Base-by-base conservation (phyloP, 2,329 filamentous ascomycete species). In the Sporothrix pseudoabietina region DNA sequence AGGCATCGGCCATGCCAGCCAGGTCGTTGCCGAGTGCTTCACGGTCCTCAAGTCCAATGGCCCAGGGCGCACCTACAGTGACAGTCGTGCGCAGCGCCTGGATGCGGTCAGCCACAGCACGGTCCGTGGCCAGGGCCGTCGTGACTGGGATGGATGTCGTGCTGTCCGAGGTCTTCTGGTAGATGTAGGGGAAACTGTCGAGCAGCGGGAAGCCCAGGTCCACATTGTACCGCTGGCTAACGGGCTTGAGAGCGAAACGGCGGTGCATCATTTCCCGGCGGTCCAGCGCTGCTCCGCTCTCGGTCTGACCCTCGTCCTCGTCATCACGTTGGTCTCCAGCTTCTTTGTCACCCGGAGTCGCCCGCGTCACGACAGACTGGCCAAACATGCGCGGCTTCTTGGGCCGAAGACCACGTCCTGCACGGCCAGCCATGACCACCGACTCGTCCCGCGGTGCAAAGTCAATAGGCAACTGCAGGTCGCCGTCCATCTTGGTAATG, bases 11-110 rank as follows among this genome's bases (percentile, higher is more conserved):
- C 78, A 98, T 90, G 74, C 92, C 91, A 32, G 92, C 90, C 54
- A 99, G 84, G 14, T 92, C 90, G 79, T 97, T 96, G 63, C 89
- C 88, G n/a, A 98, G 84, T 2, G 86, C 85, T 82, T 99, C 96
- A 57, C 95, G 87, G 78, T 98, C 94, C 74, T 97, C 93, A 3
- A 95, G 78, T 0, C 86, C 85, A 19, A 94, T 85, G 12, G 88
- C 85, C 75, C 90, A 87, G 19, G 87, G 83, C 4, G 74, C 71
- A 30, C 69, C 73, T 0, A 75, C 89, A 14, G 91, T 85, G 39
- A 76, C 89, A 14, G 91, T 85, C 30, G 86, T 83, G 76, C 92
- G 89, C 39, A 97, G 82, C 1, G 82, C 81, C 78, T 91, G 91
- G 63, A 98, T 84, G 47, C 89, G 87, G 26, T 87, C 84, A 14